Evolutionary conservation across 441 rosid species (phyloP), one percentile per base, ranked within the genome.

Genomic region (Mallotus japonicus): DNA sequence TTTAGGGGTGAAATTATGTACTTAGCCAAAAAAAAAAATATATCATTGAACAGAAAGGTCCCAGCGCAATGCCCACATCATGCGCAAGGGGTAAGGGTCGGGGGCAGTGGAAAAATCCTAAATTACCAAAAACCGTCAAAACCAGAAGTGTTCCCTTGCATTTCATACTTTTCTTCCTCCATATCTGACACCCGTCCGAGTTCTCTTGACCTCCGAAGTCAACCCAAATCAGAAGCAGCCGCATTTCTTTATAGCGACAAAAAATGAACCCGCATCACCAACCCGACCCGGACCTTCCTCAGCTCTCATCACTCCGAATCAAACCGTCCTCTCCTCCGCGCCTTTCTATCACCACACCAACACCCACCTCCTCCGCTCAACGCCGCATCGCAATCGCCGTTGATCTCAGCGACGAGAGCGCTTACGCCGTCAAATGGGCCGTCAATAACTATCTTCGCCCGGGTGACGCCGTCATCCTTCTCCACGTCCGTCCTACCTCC

Each of bases 341-440:
- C 3, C 32, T 28, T 71, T 82, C 40, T 28, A 69, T 70, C 55
- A 9, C 78, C 65, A 62, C 73, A 13, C 76, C 75, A 32, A 58
- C 77, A 40, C 74, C 83, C 0, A 76, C 85, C 12, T 32, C 84
- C 60, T 83, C 84, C 12, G 80, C 84, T 19, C 81, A 84, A 44
- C 89, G 97, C 55, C 87, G 81, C 76, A 80, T 91, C 81, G 97
- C 90, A n/a, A 89, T 91, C 68, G 97, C 93, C 8, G 93, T 91
- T 24, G 95, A 91, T 79, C 89, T 91, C 0, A 88, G 93, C 80
- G 93, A 91, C 75, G 95, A 91, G 82, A 87, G 90, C 62, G 95
- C 91, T 0, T 76, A 83, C 76, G 90, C 95, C 14, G 97, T 91
- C 58, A 79, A 78, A 17, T 91, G 97, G 97, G 87, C 95, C 0